Conservation (phyloP, 805 yeast species). For the Cyberlindnera suaveolens region DNA sequence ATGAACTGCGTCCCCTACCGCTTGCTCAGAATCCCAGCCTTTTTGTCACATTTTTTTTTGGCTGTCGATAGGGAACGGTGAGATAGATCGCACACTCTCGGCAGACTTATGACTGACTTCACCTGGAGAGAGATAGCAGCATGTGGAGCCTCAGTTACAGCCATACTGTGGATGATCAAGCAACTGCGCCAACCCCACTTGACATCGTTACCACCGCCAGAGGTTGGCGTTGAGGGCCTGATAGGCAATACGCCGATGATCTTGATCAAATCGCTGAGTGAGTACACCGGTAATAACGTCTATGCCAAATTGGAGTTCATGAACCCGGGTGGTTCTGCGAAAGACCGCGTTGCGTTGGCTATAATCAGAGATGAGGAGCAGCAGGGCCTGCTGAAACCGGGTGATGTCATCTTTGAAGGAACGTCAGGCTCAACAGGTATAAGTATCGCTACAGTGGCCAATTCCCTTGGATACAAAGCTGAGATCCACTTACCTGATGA, state of each 20-base stretch:
- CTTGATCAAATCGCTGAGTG: constrained; percentile 61
- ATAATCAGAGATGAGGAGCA: constrained; percentile 66
- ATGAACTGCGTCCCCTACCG: too few species aligned
- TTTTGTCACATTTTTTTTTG: too few species aligned
- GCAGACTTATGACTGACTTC: neutral
- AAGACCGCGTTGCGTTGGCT: constrained; percentile 88
- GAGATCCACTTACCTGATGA: constrained; percentile 96
- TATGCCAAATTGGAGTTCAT: constrained; percentile 80
- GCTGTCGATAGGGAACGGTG: neutral
- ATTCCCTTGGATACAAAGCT: constrained; percentile 81
- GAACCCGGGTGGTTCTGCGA: constrained; percentile 95
- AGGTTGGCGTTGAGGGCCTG: constrained; percentile 62
- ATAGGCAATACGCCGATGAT: constrained; percentile 91
- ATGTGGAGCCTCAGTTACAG: constrained; percentile 16
- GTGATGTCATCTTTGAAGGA: constrained; percentile 85
- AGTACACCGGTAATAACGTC: constrained; percentile 70
- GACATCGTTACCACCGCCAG: constrained; percentile 25
- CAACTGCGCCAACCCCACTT: constrained; percentile 5
- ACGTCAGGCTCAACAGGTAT: constrained; percentile 97
- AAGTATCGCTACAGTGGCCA: constrained; percentile 83
- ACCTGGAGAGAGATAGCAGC: constrained; percentile 23
- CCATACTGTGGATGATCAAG: constrained; percentile 8
- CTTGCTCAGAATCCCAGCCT: too few species aligned
- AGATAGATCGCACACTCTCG: neutral
- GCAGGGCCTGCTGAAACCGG: constrained; percentile 47